phyloP scores from a whole-genome alignment of 1,284 basidiomycete species.

The Ganoderma resinaceum region DNA sequence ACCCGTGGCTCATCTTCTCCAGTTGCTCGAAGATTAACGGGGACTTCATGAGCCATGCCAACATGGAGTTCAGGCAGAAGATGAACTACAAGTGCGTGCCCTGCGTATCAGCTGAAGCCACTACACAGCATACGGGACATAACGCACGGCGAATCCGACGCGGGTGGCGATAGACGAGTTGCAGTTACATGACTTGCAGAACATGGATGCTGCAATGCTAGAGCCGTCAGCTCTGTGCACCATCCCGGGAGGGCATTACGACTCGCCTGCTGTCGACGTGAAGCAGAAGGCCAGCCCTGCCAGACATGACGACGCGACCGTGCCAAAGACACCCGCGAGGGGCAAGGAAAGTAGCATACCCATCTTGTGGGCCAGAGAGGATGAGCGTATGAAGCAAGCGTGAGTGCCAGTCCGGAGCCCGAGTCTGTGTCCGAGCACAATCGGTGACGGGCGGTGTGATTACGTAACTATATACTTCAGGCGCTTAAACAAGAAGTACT shows the following conservation, averaged over 20 bases:
- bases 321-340: slow-evolving; percentile 78
- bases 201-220: slow-evolving; percentile 79
- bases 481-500: too few relatives aligned
- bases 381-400: neutral
- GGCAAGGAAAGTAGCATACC: slow-evolving; percentile 89
- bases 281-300: slow-evolving; percentile 85
- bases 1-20: slow-evolving; percentile 94
- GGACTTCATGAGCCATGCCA: slow-evolving; percentile 97
- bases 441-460: neutral
- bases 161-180: slow-evolving; percentile 98
- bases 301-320: slow-evolving; percentile 82
- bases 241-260: neutral
- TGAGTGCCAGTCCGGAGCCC: neutral
- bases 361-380: slow-evolving; percentile 50
- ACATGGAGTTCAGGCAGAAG: slow-evolving; percentile 94
- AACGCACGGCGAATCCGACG: slow-evolving; percentile 90
- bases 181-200: slow-evolving; percentile 99
- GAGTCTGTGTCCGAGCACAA: neutral
- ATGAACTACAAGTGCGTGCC: slow-evolving; percentile 73
- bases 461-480: neutral
- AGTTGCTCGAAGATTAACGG: slow-evolving; percentile 88
- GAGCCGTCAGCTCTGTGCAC: slow-evolving; percentile 9
- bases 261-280: slow-evolving; percentile 81
- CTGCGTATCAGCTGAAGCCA: slow-evolving; percentile 1
- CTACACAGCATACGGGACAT: neutral